These are phyloP conservation scores for Tulasnella sp. DNA, from an alignment of 768 basidiomycete genomes.

Conservation along the genomic window DNA sequence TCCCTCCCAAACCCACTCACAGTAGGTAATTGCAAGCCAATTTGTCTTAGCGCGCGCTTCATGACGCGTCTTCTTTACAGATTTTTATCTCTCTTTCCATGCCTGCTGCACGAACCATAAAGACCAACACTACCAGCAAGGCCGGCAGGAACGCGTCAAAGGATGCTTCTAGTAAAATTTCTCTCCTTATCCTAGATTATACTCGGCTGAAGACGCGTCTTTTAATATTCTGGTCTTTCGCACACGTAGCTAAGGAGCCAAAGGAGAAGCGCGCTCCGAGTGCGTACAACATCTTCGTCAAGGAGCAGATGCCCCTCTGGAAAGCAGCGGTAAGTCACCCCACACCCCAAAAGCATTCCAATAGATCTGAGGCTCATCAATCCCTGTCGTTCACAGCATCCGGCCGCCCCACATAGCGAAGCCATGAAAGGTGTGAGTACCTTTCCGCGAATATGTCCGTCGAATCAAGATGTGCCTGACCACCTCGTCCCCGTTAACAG, in stretches of 20 bases:
- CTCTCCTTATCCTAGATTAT: neutral
- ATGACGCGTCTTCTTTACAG: neutral
- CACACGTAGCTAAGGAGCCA: neutral
- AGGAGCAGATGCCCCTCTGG: slow-evolving; percentile 10
- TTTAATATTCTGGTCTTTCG: neutral
- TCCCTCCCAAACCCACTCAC: neutral
- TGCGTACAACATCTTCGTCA: slow-evolving; percentile 7
- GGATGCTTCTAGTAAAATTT: neutral
- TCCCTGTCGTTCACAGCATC: neutral
- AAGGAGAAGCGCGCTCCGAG: slow-evolving; percentile 1
- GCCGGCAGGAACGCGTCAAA: slow-evolving; percentile 3
- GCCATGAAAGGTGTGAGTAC: neutral
- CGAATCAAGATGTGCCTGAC: no score
- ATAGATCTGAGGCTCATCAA: neutral
- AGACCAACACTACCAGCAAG: neutral
- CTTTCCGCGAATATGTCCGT: no score
- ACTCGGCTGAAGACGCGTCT: neutral
- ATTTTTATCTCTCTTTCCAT: neutral
- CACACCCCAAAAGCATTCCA: no score
- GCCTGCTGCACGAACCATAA: slow-evolving; percentile 3
- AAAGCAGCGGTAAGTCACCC: neutral
- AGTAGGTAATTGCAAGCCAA: neutral
- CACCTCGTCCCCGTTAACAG: neutral
- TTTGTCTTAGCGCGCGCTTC: neutral
- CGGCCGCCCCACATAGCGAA: neutral